phyloP scores from a whole-genome alignment of 164 flowering plant species.

The Stephania cephalantha region DNA sequence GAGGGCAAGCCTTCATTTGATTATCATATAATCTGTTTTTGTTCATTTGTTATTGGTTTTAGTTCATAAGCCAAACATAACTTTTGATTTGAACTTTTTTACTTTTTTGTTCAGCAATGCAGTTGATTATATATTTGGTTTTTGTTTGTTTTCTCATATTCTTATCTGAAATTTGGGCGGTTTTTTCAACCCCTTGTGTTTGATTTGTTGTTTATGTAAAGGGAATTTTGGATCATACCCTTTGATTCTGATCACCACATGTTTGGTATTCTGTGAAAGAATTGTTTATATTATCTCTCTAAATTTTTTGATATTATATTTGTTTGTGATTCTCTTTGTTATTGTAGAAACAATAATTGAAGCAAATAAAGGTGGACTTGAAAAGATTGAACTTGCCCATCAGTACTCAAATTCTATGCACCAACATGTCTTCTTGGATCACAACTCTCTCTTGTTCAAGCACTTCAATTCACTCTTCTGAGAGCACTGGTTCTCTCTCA shows the following conservation, averaged over 20 bases:
- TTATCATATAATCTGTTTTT: neutral
- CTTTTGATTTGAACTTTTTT: neutral
- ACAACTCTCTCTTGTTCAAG: slow-evolving; percentile 17
- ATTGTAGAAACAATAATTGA: neutral
- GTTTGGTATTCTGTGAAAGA: neutral
- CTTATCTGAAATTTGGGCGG: neutral
- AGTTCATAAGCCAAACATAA: neutral
- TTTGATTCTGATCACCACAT: neutral
- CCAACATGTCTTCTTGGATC: slow-evolving; percentile 26
- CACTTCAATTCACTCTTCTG: slow-evolving; percentile 7
- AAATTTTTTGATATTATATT: neutral
- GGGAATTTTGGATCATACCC: neutral
- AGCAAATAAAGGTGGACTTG: neutral
- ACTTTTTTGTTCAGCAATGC: neutral
- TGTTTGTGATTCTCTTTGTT: neutral
- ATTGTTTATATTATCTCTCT: neutral
- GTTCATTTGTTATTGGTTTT: neutral
- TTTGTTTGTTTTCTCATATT: neutral
- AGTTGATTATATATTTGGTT: neutral
- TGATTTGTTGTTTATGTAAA: neutral
- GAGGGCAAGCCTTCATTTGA: neutral
- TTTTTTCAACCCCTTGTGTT: neutral
- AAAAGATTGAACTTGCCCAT: neutral
- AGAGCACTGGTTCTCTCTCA: slow-evolving; percentile 1
- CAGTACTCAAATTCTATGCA: neutral